Evolutionary conservation across 23 red algal species (phyloP), one percentile per base, ranked within the genome.

Genomic region (Gracilaria gracilis): DNA sequence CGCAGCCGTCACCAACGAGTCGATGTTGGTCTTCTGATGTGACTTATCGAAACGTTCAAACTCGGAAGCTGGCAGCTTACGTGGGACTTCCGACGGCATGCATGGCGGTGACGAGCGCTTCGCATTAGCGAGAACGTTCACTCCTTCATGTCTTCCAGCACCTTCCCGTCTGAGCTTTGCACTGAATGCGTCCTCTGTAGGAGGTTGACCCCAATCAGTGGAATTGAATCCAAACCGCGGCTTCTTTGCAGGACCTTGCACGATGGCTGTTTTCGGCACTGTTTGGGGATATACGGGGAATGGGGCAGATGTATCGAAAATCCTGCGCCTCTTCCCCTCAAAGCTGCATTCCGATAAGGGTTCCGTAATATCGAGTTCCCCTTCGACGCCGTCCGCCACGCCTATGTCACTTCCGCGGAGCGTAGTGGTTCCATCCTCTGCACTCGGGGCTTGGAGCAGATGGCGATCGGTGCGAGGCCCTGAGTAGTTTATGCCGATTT

Each of bases 401-500:
- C 0, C 2, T 5, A 5, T 36, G 36, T 15, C 3, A 25, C 12
- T 20, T 20, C 21, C 17, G 3, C 28, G 12, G 72, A 16, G 72
- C 38, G n/a, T 15, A 31, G 38, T 25, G 20, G 40, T 4, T 6
- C 23, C 72, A n/a, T 25, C 31, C 40, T 49, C 40, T 0, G 24
- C 23, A 50, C 39, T 20, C 38, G 40, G 23, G 21, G 42, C 2
- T 11, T 77, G 40, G 7, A 77, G 21, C 12, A 77, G 72, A 77
- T 25, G 36, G 3, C 79, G 35, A 34, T 82, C 79, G 20, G 79
- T 82, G 54, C 37, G 27, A 27, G 79, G 79, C 7, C 58, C 36
- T 8, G 79, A 59, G 21, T 59, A 80, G 33, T 90, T 16, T 44
- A 90, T 79, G 19, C 71, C 39, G 9, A 90, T 61, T 35, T 81